Base-by-base conservation (phyloP, 2,329 filamentous ascomycete genomes). In the Fusarium liriodendri region DNA sequence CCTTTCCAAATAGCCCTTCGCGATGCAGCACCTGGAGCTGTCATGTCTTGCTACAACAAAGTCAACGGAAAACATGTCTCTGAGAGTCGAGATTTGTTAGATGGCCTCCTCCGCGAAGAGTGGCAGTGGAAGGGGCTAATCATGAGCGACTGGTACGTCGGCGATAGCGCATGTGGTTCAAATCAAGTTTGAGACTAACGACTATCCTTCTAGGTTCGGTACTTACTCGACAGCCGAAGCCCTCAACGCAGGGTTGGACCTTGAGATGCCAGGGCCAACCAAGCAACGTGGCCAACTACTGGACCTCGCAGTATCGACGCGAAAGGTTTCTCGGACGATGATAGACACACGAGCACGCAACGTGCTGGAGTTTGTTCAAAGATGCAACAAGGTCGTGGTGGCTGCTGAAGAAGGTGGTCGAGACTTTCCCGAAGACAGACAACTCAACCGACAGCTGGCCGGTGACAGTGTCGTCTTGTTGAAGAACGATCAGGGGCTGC, bases 401-500 rank as follows among this genome's bases (percentile, higher is more conserved):
- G 29, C 60, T 16, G 10, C 27, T 2, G 47, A 58, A 32, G 65
- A 67, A 33, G 16, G 40, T 10, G 32, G 35, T 1, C 37, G 65
- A 16, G 65, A 64, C 27, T 22, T 35, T 4, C 61, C 54, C 2
- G 54, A 64, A 7, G 60, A 64, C 29, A 32, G 65, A 11, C 14
- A 32, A 1, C 33, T 67, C 4, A 67, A 67, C n/a, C 40, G 60
- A 9, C n/a, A 35, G 3, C 60, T 67, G 0, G 65, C 65, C 7
- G 35, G 27, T 1, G 52, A 65, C 1, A 89, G 88, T 2, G 88
- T 92, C 18, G 90, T 93, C 1, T 84, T 93, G 29, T 83, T 93
- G 64, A 92, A 93, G 82, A 93, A 93, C 72, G 86, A 90, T 32
- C 84, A 84, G 13, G 82, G 83, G 16, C 80, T 89, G 2, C 83